Evolutionary conservation across 768 basidiomycete species (phyloP), one percentile per base, ranked within the genome.

Genomic region (Candolleomyces efflorescens): DNA sequence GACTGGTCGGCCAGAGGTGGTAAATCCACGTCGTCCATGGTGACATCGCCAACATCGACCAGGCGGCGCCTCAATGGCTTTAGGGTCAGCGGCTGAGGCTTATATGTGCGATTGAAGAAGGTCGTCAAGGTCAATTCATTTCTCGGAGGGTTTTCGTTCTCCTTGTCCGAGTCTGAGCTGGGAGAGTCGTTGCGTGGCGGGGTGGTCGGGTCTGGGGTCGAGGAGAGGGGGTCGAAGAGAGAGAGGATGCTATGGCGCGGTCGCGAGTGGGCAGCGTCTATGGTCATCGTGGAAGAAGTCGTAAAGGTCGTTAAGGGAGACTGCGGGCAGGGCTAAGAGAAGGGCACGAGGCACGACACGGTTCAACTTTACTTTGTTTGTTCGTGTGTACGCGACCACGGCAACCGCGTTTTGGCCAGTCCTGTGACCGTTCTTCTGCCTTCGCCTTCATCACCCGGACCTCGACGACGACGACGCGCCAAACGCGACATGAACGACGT

Each of bases 181-280:
- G 72, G 65, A 18, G 75, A 70, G 12, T 67, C 59, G 62, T 67
- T 62, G 55, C 69, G 64, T 55, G 54, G 61, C 5, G 64, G 60
- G 5, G 64, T 62, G 18, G 62, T 56, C 10, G 62, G 63, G 13
- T 61, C 59, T 6, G 36, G 41, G 15, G 59, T 41, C 3, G 60
- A 59, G n/a, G 71, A 59, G 36, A 83, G 75, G 23, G 82, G 82
- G 70, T 83, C 82, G 63, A 83, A 83, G 38, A 82, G 74, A 15
- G 71, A 65, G 44, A 83, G 77, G 41, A 83, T 61, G 62, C 81
- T 82, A 13, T 67, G 68, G 56, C 80, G 70, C 23, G 81, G 80
- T 53, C 74, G 73, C 59, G 64, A 68, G 52, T 69, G 58, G 46
- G 62, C 67, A 69, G 74, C 71, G 62, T 59, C 60, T 64, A 56